Percentiles rank a stretch among this genome's conserved stretches.
These are phyloP conservation scores for Euclidium syriacum DNA, from an alignment of 345 rosid genomes.

Conservation along the genomic window DNA sequence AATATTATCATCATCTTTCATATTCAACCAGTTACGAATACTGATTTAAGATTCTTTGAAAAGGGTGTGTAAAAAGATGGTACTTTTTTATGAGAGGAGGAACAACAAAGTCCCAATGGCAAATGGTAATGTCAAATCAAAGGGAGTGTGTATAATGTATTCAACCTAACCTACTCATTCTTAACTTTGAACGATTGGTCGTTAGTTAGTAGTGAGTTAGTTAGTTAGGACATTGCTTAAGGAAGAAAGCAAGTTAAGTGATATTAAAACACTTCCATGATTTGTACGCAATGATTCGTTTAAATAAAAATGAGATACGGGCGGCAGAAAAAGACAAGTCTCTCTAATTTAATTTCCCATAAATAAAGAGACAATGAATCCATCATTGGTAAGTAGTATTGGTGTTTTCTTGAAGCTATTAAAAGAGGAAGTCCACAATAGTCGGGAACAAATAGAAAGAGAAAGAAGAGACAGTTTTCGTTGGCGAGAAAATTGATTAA, in stretches of 20 bases:
- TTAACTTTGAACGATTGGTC: background rate
- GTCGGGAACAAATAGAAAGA: slow-evolving; percentile 16
- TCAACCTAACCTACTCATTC: background rate
- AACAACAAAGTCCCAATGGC: background rate
- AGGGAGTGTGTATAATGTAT: background rate
- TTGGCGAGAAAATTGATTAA: slow-evolving; percentile 42
- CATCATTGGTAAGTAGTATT: slow-evolving; percentile 22
- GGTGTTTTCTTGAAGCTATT: slow-evolving; percentile 11
- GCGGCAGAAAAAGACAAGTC: slow-evolving; percentile 12
- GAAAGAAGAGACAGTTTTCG: slow-evolving; percentile 23
- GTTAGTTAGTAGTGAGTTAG: slow-evolving; percentile 7
- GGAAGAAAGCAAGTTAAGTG: slow-evolving; percentile 1
- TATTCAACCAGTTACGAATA: too few relatives aligned
- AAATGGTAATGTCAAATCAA: background rate
- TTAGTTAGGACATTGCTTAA: slow-evolving; percentile 23
- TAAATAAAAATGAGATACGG: background rate
- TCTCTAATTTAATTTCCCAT: background rate
- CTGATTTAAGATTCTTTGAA: too few relatives aligned
- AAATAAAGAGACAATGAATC: slow-evolving; percentile 10
- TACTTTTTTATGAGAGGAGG: background rate
- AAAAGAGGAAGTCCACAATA: slow-evolving; percentile 12
- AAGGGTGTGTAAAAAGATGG: background rate
- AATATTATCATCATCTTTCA: too few relatives aligned
- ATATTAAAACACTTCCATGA: background rate
- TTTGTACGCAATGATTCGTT: background rate